Evolutionary conservation across 2,329 filamentous ascomycete genomes (phyloP), one percentile per base, ranked within the genome.

Genomic region (Sclerotinia trifoliorum): DNA sequence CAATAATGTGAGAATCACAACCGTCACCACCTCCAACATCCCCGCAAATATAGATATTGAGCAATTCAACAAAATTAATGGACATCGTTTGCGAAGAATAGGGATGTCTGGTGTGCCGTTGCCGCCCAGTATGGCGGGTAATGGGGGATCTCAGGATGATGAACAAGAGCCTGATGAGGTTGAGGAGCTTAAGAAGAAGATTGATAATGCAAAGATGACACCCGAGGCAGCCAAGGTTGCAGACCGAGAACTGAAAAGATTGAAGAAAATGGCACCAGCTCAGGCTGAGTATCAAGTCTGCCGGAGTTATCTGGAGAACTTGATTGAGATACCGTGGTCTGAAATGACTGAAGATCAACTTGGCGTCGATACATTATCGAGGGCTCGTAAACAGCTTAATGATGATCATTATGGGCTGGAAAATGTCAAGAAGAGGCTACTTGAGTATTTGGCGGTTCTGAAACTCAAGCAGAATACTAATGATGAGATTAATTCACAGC

Each of bases 241-340:
- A 1, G 91, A 96, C 68, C 86, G 94, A 65, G 95, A 99, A 78
- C 79, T 99, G 58, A 92, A 92, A 75, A 85, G 95, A 29, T 81
- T 99, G 70, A 91, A 91, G 75, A 97, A 97, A 82, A 98, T 98
- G 92, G 94, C 93, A 75, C 94, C 95, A 0, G 92, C 92, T 63
- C 95, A 98, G 77, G 94, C 96, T 49, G 95, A 99, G 77, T 97
- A 97, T 77, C 92, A 95, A 71, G 94, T 99, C 17, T 93, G 91
- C 73, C 85, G 94, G 72, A 96, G 93, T 62, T 99, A 97, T 80
- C 84, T 99, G 17, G 95, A 99, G 80, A 98, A 93, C 17, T 81
- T 99, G 68, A 86, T 93, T 0, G 95, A 99, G 77, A 95, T 99
- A 62, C 95, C 95, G 0, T 99, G 95, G 95, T 87, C 90, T 2